These are phyloP conservation scores for Diutina catenulata DNA, from an alignment of 1,139 yeast species.

Conservation along the genomic window DNA sequence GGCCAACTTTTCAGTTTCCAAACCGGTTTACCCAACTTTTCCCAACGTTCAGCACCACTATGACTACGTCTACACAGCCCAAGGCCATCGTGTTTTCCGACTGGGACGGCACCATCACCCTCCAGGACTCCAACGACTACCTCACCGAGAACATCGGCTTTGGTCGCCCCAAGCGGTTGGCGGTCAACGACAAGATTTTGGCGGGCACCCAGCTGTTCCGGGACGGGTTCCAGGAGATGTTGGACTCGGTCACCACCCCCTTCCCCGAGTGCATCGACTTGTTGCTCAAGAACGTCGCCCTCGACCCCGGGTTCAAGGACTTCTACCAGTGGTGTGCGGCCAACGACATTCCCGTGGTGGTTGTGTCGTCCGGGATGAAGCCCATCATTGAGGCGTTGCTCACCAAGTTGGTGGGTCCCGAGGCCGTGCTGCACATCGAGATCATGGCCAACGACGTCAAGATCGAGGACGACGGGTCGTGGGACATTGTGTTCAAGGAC, in stretches of 20 bases:
- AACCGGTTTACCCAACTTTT: too few relatives aligned
- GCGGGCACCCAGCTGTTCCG: constrained; percentile 60
- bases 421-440: constrained; percentile 61
- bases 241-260: constrained; percentile 64
- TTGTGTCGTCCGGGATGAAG: constrained; percentile 85
- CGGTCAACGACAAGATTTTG: constrained; percentile 61
- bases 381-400: constrained; percentile 78
- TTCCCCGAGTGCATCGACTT: constrained; percentile 73
- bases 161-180: constrained; percentile 58
- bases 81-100: constrained; percentile 71
- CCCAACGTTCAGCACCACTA: too few relatives aligned
- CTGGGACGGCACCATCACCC: constrained; percentile 95
- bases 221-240: constrained; percentile 77
- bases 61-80: too few relatives aligned
- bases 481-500: constrained; percentile 83
- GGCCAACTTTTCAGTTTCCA: too few relatives aligned
- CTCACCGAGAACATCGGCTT: constrained; percentile 84
- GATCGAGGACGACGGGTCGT: constrained; percentile 37
- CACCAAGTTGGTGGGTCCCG: constrained; percentile 61
- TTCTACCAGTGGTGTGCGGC: constrained; percentile 72
- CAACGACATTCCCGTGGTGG: constrained; percentile 63
- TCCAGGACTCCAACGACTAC: constrained; percentile 82
- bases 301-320: constrained; percentile 84
- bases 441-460: constrained; percentile 75
- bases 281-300: constrained; percentile 45